Evolutionary conservation across 2,329 filamentous ascomycete species (phyloP), one percentile per base, ranked within the genome.

Genomic region (Teratosphaeria epicoccoides): DNA sequence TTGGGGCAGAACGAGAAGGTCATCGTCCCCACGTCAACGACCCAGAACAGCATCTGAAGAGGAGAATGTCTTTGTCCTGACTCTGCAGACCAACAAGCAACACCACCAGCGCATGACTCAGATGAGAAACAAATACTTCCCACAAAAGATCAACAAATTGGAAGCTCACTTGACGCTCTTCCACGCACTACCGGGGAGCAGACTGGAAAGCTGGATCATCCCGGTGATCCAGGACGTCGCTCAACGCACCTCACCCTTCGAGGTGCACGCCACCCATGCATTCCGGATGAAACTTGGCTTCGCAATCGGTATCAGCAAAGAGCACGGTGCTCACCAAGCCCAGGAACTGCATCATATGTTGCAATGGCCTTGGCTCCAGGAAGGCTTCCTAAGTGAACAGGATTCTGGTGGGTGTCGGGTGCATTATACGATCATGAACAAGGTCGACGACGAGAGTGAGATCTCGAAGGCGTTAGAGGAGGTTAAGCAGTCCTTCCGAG

Each of bases 401-500:
- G 72, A 75, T 56, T 28, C 17, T n/a, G 65, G 65, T 2, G 66
- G 64, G 0, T 69, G 68, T 58, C 62, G 62, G 6, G 65, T 70
- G 7, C 72, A 74, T 49, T 74, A 71, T 63, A 74, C 71, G 10
- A 65, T 73, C 14, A 73, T 73, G 72, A 74, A 74, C 52, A 74
- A 73, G 55, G 71, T 71, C 2, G 66, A 70, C 37, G 68, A 72
- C n/a, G 66, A 70, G 49, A 56, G 59, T 12, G 66, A 65, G 44
- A 68, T 73, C 0, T 52, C 61, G 22, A 58, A 61, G 17, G 67
- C 70, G n/a, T 67, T 70, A 49, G 61, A 64, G 7, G 66, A 70
- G 14, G 58, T 72, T 20, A 54, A 61, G 28, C 52, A 57, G 25
- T 62, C 60, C 10, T 72, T 59, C 62, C 59, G 66, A 24, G 60